Conservation (phyloP, 495 filamentous ascomycete genomes). For the Penicillium flavigenum region DNA sequence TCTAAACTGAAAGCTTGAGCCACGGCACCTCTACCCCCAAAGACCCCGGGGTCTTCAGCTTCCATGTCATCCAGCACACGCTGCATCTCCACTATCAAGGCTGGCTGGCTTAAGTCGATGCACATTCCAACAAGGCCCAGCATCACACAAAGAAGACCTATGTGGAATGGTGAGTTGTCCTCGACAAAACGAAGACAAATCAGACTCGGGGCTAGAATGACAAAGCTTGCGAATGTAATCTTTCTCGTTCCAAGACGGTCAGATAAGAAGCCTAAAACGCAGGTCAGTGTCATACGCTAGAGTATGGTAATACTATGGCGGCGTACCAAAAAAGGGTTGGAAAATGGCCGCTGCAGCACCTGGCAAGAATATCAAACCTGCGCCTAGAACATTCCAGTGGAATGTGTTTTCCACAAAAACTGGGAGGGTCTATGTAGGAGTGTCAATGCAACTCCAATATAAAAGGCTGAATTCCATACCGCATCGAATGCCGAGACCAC, state of each 20-base stretch:
- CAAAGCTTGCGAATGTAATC: constrained; percentile 47
- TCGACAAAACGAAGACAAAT: constrained; percentile 49
- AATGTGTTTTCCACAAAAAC: constrained; percentile 60
- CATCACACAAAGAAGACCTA: constrained; percentile 31
- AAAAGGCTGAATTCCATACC: constrained; percentile 7
- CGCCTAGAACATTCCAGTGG: constrained; percentile 60
- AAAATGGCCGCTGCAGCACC: constrained; percentile 59
- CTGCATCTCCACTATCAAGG: constrained; percentile 56
- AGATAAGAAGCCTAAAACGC: constrained; percentile 40
- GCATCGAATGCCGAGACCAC: constrained; percentile 23
- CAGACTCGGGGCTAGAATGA: constrained; percentile 47
- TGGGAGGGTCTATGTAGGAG: constrained; percentile 44
- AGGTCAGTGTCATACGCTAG: constrained; percentile 24
- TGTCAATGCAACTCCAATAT: not conserved
- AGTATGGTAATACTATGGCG: constrained; percentile 30
- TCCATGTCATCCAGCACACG: constrained; percentile 61
- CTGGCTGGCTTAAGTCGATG: constrained; percentile 26
- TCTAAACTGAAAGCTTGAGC: constrained; percentile 58
- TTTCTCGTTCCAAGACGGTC: constrained; percentile 52
- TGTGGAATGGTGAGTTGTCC: constrained; percentile 29
- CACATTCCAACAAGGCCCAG: constrained; percentile 29
- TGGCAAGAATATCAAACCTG: constrained; percentile 68
- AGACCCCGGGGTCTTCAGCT: constrained; percentile 48
- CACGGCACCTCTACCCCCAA: constrained; percentile 50
- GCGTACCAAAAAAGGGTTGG: constrained; percentile 35